A percentile compares a stretch with the other conserved stretches of the same genome.
These are phyloP conservation scores for Leccinum pachyderme DNA, from an alignment of 1,284 basidiomycete genomes.

Conservation along the genomic window DNA sequence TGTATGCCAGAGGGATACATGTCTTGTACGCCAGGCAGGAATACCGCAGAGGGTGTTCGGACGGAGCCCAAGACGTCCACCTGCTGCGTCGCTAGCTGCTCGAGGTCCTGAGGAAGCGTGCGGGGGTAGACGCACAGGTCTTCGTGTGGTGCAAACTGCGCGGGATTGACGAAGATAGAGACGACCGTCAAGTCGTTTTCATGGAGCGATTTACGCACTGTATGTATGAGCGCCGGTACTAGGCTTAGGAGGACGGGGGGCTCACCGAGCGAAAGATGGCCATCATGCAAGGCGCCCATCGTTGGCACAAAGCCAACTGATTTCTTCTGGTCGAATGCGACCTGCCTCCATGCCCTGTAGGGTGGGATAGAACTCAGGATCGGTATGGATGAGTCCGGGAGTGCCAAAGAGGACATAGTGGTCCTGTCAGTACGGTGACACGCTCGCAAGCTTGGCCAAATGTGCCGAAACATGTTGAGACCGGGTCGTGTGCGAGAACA, in stretches of 20 bases:
- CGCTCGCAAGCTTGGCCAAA: constrained; percentile 3
- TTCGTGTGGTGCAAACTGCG: constrained; percentile 96
- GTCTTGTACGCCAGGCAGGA: constrained; percentile 71
- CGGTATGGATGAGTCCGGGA: constrained; percentile 62
- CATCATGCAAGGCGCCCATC: constrained; percentile 96
- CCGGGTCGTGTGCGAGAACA: not conserved
- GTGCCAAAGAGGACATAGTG: constrained; percentile 22
- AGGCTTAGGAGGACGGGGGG: not conserved
- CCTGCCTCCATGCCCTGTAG: constrained; percentile 76
- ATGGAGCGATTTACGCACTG: constrained; percentile 68
- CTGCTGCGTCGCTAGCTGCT: constrained; percentile 41
- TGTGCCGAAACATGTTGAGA: constrained; percentile 9
- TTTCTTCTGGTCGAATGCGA: constrained; percentile 56
- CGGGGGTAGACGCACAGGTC: constrained; percentile 91
- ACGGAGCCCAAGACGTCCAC: constrained; percentile 17
- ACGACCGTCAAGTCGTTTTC: constrained; percentile 88
- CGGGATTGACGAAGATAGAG: constrained; percentile 97
- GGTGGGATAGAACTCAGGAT: constrained; percentile 72
- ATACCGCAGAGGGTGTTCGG: constrained; percentile 67
- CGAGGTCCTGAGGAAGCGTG: constrained; percentile 69
- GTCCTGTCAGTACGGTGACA: constrained; percentile 1
- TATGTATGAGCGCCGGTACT: not conserved
- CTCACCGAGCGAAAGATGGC: constrained; percentile 87
- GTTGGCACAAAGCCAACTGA: constrained; percentile 93
- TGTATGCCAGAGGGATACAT: constrained; percentile 91